Evolutionary conservation across 768 basidiomycete genomes (phyloP).

Genomic region (Dioszegia crocea): DNA sequence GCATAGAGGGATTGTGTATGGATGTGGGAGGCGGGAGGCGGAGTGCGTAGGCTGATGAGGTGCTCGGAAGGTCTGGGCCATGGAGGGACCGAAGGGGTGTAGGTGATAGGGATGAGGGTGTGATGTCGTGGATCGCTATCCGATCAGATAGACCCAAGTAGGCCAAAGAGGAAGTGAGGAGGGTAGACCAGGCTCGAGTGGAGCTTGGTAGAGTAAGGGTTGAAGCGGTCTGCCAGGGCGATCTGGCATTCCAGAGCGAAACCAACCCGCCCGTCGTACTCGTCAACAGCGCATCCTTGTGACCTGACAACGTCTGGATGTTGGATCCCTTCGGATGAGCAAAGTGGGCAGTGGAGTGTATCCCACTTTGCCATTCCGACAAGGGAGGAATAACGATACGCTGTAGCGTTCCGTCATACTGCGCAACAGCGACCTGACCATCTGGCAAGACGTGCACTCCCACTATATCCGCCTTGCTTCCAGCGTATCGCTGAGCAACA

Average conservation of each 20-base stretch:
- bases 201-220: slow-evolving; percentile 9
- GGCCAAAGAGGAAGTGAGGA: slow-evolving; percentile 6
- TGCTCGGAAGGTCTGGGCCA: slow-evolving; percentile 32
- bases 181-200: slow-evolving; percentile 32
- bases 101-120: neutral
- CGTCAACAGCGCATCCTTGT: slow-evolving; percentile 16
- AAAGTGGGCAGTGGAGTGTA: slow-evolving; percentile 25
- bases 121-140: slow-evolving; percentile 18
- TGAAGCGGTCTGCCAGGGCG: slow-evolving; percentile 24
- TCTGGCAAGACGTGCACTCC: slow-evolving; percentile 17
- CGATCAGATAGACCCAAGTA: slow-evolving; percentile 26
- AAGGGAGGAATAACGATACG: neutral
- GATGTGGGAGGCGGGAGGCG: slow-evolving; percentile 19
- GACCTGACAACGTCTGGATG: slow-evolving; percentile 11
- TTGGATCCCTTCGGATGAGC: slow-evolving; percentile 14
- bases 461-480: slow-evolving; percentile 33
- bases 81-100: slow-evolving; percentile 8
- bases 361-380: neutral
- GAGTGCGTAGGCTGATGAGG: slow-evolving; percentile 33
- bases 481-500: slow-evolving; percentile 13
- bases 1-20: slow-evolving; percentile 23
- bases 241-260: slow-evolving; percentile 16
- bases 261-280: slow-evolving; percentile 22
- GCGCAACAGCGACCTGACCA: slow-evolving; percentile 23
- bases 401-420: slow-evolving; percentile 38